Base-by-base conservation (phyloP, 192 early-diverging fungal genomes). In the Helicostylum pulchrum region DNA sequence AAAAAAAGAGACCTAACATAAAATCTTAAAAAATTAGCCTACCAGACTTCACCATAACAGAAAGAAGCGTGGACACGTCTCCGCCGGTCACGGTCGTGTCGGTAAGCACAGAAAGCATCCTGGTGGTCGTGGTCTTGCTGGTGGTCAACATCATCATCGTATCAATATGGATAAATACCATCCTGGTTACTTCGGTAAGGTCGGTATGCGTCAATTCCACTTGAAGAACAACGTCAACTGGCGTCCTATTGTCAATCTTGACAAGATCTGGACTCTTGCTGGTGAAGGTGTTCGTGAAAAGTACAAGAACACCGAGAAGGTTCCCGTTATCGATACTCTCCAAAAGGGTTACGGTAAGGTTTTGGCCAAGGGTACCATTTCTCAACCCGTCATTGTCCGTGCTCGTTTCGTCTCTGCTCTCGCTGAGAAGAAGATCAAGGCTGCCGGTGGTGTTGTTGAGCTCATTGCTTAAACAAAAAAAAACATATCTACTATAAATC, bases 151-250 rank as follows among this genome's bases (percentile, higher is more conserved):
- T 85, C 97, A 99, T 85, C 94, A 99, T 88, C 90, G 95, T 75
- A 97, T 97, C 84, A 95, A 97, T 87, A 94, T 99, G 91, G 97
- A 99, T 85, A 99, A 94, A 91, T 97, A 94, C 91, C 97, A 99
- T 87, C 97, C 97, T 71, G 97, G 97, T 80, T 99, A 99, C 93
- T 99, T 96, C 77, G 97, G 97, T 85, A 97, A 99, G 86, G 95
- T 99, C 84, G 97, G 97, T 94, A 97, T 97, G 97, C 92, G 97
- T 73, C 87, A 93, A 83, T 97, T 94, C 93, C 95, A 97, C 89
- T 83, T 88, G 89, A 97, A 93, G 83, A 74, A 83, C 64, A 93
- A 97, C 84, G 69, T 88, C 75, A 83, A 83, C 81, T 88, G 91
- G 88, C 80, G 87, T 73, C 90, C 91, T 60, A 83, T 87, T 72